Conservation (phyloP, 345 rosid species). For the Physaria fendleri region DNA sequence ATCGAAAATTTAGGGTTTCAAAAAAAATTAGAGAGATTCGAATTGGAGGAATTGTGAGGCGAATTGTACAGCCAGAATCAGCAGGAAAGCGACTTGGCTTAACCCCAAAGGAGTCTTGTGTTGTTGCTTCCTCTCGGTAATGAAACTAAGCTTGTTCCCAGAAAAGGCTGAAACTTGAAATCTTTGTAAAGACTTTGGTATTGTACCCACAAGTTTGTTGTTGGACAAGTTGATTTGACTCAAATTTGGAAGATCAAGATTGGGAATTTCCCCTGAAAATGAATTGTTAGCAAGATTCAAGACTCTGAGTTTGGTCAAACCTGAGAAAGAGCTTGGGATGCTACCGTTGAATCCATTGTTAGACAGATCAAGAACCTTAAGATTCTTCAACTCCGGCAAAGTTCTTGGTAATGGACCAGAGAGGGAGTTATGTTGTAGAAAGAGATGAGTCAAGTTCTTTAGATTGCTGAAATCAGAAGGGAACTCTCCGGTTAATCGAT, state of each 20-base stretch:
- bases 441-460: slow-evolving; percentile 62
- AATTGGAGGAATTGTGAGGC: too few relatives aligned
- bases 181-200: slow-evolving; percentile 54
- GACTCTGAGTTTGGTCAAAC: slow-evolving; percentile 53
- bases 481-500: slow-evolving; percentile 52
- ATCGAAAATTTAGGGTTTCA: too few relatives aligned
- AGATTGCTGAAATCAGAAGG: slow-evolving; percentile 62
- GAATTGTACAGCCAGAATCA: slow-evolving; percentile 47
- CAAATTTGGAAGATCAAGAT: slow-evolving; percentile 50
- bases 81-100: slow-evolving; percentile 47
- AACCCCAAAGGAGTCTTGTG: slow-evolving; percentile 27
- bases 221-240: slow-evolving; percentile 50
- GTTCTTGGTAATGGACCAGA: slow-evolving; percentile 54
- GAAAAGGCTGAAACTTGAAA: slow-evolving; percentile 56
- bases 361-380: slow-evolving; percentile 65
- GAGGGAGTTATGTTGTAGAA: slow-evolving; percentile 66
- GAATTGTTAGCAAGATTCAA: slow-evolving; percentile 80
- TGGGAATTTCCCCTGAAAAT: slow-evolving; percentile 71
- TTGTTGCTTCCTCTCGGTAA: not conserved
- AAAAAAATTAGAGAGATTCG: too few relatives aligned
- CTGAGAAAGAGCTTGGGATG: slow-evolving; percentile 50
- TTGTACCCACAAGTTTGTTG: slow-evolving; percentile 52
- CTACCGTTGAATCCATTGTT: slow-evolving; percentile 67
- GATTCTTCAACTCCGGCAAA: slow-evolving; percentile 56
- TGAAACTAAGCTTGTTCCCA: slow-evolving; percentile 52